These are phyloP conservation scores for Protomyces arabidopsidicola DNA, from an alignment of 1,139 yeast genomes.

Conservation along the genomic window DNA sequence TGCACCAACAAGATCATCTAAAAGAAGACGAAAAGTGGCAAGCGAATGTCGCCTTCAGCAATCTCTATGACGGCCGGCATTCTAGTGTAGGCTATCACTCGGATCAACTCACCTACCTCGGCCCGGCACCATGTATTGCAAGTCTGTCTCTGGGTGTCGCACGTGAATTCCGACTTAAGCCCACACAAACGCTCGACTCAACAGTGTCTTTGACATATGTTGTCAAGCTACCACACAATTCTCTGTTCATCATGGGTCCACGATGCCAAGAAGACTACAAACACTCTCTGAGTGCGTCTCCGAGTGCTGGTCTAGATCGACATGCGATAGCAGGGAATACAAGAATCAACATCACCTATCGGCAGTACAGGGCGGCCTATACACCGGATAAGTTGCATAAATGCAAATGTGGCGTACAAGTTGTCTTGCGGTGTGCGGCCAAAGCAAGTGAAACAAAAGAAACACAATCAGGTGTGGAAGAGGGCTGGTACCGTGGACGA, in stretches of 20 bases:
- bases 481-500: neutral
- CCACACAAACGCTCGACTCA: conserved; percentile 36
- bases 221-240: conserved; percentile 61
- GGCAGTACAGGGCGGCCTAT: conserved; percentile 48
- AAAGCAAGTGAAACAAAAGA: neutral
- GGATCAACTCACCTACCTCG: conserved; percentile 63
- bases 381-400: conserved; percentile 45
- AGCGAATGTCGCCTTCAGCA: conserved; percentile 53
- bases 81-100: conserved; percentile 67
- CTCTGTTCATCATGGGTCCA: conserved; percentile 64
- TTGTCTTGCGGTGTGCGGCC: conserved; percentile 1
- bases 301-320: conserved; percentile 38
- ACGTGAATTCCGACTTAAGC: conserved; percentile 50
- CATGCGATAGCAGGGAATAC: conserved; percentile 51
- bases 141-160: conserved; percentile 64
- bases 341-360: conserved; percentile 60
- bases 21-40: conserved; percentile 45
- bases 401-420: conserved; percentile 46
- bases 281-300: conserved; percentile 47
- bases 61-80: conserved; percentile 49
- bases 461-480: neutral
- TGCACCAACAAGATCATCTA: neutral
- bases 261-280: conserved; percentile 70
- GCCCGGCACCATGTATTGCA: conserved; percentile 63
- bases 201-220: conserved; percentile 28